phyloP scores from a whole-genome alignment of 345 rosid genomes.

The Corchorus capsularis region DNA sequence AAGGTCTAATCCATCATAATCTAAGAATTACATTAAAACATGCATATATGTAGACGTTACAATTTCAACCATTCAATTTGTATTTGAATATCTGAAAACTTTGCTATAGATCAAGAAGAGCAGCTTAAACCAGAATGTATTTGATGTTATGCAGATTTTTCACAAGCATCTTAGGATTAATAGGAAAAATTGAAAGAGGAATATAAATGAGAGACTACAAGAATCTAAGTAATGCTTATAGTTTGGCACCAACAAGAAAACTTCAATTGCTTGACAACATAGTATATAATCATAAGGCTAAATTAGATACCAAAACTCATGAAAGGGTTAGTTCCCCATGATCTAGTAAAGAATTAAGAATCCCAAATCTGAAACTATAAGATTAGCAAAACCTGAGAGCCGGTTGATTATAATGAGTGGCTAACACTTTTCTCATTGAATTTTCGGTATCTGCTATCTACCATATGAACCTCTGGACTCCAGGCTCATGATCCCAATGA shows the following conservation, averaged over 20 bases:
- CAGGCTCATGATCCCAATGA: conserved; percentile 81
- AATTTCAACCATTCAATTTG: no score
- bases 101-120: not conserved
- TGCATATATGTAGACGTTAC: no score
- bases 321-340: conserved; percentile 1
- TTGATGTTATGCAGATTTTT: not conserved
- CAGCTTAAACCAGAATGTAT: not conserved
- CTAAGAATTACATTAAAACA: no score
- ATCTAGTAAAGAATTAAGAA: not conserved
- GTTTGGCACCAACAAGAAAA: no score
- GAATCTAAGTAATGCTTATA: no score
- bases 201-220: no score
- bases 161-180: not conserved
- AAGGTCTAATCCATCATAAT: no score
- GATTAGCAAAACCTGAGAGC: conserved; percentile 1
- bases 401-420: not conserved
- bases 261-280: not conserved
- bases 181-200: no score
- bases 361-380: not conserved
- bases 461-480: conserved; percentile 94
- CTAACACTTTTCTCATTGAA: not conserved
- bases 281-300: not conserved
- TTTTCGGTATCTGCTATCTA: conserved; percentile 31
- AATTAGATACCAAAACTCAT: not conserved
- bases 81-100: no score